A percentile compares a stretch with the other conserved stretches of the same genome.
These are phyloP conservation scores for Heritiera littoralis DNA, from an alignment of 345 rosid species.

Conservation along the genomic window DNA sequence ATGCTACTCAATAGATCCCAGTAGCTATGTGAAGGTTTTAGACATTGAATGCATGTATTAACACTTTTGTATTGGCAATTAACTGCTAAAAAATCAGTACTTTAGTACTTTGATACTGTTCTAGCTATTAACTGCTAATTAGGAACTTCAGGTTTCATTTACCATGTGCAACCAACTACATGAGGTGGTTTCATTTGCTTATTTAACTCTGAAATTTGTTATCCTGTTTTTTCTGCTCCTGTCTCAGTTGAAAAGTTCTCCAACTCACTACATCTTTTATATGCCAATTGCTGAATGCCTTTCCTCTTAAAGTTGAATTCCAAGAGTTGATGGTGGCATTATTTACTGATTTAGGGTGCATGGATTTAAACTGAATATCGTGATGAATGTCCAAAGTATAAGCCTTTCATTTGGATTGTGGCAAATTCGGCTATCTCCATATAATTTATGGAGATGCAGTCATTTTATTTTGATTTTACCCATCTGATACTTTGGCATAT, in stretches of 20 bases:
- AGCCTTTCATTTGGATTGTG: neutral
- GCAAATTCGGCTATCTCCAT: conserved; percentile 25
- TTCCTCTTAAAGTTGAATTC: neutral
- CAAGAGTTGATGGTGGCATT: neutral
- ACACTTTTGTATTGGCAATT: neutral
- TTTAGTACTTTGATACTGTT: neutral
- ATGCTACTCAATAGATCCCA: neutral
- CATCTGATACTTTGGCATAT: conserved; percentile 26
- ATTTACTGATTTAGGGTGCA: neutral
- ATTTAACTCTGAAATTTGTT: neutral
- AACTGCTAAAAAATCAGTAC: neutral
- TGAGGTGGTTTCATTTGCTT: neutral
- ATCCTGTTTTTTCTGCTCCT: neutral
- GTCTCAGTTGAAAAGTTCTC: neutral
- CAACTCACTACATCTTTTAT: neutral
- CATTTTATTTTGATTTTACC: conserved; percentile 13
- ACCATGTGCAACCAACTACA: neutral
- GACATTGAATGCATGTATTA: neutral
- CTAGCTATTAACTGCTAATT: neutral
- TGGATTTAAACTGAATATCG: neutral
- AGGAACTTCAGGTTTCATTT: neutral
- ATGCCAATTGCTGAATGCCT: neutral
- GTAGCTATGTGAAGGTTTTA: neutral
- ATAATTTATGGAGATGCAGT: conserved; percentile 22
- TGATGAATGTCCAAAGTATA: neutral